Evolutionary conservation across 1,284 basidiomycete species (phyloP), one percentile per base, ranked within the genome.

Genomic region (Naganishia liquefaciens): DNA sequence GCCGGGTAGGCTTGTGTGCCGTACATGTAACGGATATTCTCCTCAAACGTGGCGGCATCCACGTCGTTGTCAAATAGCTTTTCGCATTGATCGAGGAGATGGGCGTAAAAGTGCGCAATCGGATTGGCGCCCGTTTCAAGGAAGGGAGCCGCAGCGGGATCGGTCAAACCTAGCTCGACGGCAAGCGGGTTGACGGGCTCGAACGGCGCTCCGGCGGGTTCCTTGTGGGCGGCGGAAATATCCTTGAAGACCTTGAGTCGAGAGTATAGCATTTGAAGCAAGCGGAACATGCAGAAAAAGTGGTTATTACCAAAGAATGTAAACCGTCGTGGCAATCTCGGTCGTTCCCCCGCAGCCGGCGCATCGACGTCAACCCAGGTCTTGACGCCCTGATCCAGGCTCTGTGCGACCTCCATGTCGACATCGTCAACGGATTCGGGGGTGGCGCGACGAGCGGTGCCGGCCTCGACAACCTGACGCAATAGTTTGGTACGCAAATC

Each of bases 21-120:
- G 81, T 95, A 98, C 84, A 99, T 94, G 85, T 91, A 92, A 66
- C 96, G 82, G 84, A 96, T 87, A 72, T 92, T 90, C 76, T 99
- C 95, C 77, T 99, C 96, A 74, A 93, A 98, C 21, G 87, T 87
- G 33, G 84, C 81, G 73, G 89, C 89, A 78, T 98, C 95, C 68
- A 98, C 83, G 74, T 98, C 93, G 67, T 86, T 88, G 73, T 93
- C 91, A 74, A 98, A 98, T 54, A 96, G 78, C 81, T 91, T 91
- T 79, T 96, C 93, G 75, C 90, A 91, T n/a, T 92, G 88, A 68
- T 89, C 91, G 50, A 98, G 82, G 52, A 96, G 83, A 73, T 94
- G 93, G 79, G 87, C 83, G 80, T 98, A 98, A 69, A 92, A 87
- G 76, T 93, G 82, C 51, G 80, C 76, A 25, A 83, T 79, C 1